Evolutionary conservation across 1,284 basidiomycete genomes (phyloP).

Genomic region (Naganishia sp.): DNA sequence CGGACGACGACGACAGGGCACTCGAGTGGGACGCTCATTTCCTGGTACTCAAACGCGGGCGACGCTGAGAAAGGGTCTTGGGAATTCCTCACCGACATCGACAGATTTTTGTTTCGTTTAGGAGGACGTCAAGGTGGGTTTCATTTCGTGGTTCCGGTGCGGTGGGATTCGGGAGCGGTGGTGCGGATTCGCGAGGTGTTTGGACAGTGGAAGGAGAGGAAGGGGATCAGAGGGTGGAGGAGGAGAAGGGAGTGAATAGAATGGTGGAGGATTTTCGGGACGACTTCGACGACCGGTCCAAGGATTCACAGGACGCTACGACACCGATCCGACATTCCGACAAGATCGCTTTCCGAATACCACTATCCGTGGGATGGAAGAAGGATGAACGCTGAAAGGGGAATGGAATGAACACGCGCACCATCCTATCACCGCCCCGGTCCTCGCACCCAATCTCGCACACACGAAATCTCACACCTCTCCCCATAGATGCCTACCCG

Average conservation of each 20-base stretch:
- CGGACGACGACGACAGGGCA: no score
- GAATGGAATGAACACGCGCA: not conserved
- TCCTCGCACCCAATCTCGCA: not conserved
- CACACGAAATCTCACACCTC: slow-evolving; percentile 4
- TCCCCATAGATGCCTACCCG: slow-evolving; percentile 76
- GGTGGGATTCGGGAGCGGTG: not conserved
- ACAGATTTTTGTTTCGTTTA: slow-evolving; percentile 12
- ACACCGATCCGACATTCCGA: not conserved
- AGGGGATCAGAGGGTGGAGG: not conserved
- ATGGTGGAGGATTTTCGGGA: not conserved
- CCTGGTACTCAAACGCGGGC: no score
- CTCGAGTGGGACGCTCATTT: no score
- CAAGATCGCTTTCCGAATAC: not conserved
- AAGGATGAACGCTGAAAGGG: not conserved
- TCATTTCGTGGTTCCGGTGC: slow-evolving; percentile 9
- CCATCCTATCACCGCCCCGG: not conserved
- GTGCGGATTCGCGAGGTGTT: not conserved
- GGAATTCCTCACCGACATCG: slow-evolving; percentile 22
- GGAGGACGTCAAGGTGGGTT: slow-evolving; percentile 30
- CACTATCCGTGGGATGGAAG: not conserved
- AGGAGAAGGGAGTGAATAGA: not conserved
- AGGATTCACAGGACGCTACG: not conserved
- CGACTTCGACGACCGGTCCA: not conserved
- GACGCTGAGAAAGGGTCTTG: no score
- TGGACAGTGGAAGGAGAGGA: not conserved